Evolutionary conservation across 2,329 filamentous ascomycete species (phyloP), one percentile per base, ranked within the genome.

Genomic region (Aureobasidium lini): DNA sequence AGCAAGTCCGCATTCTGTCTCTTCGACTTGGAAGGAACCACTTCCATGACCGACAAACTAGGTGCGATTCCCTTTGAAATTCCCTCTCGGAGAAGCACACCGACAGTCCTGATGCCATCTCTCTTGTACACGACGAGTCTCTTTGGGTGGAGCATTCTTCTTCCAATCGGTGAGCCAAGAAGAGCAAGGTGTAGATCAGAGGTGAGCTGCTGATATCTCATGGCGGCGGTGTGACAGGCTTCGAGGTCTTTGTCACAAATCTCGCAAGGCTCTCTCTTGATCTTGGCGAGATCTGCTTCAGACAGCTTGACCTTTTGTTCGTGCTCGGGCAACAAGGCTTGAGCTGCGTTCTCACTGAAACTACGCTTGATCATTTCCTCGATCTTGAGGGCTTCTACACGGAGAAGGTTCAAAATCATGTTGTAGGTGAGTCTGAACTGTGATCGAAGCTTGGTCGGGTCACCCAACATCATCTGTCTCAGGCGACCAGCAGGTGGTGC

Each of bases 361-460:
- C 92, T 96, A 65, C 94, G 88, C 81, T 99, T 99, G 78, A 99
- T 99, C 94, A 99, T 99, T 75, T 99, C 94, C 72, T 99, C 94
- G 66, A 99, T 97, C 77, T 96, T 97, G 64, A 99, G 76, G 2
- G 94, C 94, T 73, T 99, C 94, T 2, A 99, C 94, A 37, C 94
- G 87, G 50, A 99, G 79, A 34, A 99, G 79, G 69, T 97, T 99
- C 32, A 99, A 78, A 62, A 99, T 99, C 94, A 99, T 99, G 75
- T 97, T 99, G 79, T 99, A 99, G 0, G 95, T 99, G 49, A 99
- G 79, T 62, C 94, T 85, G 79, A 99, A 99, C 70, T 99, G 94
- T 6, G 93, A 97, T 48, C 91, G 85, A 50, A 99, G 81, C 75
- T 97, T 97, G 29, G 91, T 96, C 34, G 94, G 93, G 68, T 96